Base-by-base conservation (phyloP, 768 basidiomycete species). In the Naganishia randhawae region DNA sequence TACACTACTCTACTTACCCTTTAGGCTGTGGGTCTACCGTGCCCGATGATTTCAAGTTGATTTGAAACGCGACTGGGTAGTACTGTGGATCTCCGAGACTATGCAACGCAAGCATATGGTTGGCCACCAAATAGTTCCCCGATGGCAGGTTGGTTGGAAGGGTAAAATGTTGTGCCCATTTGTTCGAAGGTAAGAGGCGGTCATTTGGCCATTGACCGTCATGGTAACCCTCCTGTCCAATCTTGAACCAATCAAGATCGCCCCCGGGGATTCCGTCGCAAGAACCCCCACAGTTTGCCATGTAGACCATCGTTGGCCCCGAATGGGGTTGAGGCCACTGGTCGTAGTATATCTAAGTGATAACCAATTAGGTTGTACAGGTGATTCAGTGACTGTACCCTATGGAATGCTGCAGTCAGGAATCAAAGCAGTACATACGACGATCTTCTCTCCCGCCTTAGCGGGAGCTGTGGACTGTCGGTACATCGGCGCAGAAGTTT, bases 121-220 rank as follows among this genome's bases (percentile, higher is more conserved):
- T 37, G 11, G 39, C 33, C 1, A 67, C 35, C n/a, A 67, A 31
- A 29, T 67, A 67, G 17, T 54, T 27, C 8, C 66, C 66, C 11
- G 27, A 37, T 22, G 66, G 66, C 22, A 67, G 53, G 31, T 55
- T 41, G 41, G 66, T 67, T 2, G 66, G 66, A 35, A 67, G 41
- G 1, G 39, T 57, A 25, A 57, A 55, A n/a, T 57, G 42, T 27
- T 27, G 39, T 2, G 41, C 39, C 27, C 42, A 54, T 14, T 50
- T 11, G 17, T 45, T 55, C 5, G 66, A 35, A 13, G 3, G 19
- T 8, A 42, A 25, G 7, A 67, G 54, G 29, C 41, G 37, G 22
- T 67, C 66, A 42, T 54, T 67, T 14, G 66, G 66, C 66, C 54
- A 67, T 42, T 55, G 53, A 5, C 63, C 50, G 22, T 64, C 31